Evolutionary conservation across 371 early-diverging fungal genomes (phyloP), one percentile per base, ranked within the genome.

Genomic region (Mucor velutinosus): DNA sequence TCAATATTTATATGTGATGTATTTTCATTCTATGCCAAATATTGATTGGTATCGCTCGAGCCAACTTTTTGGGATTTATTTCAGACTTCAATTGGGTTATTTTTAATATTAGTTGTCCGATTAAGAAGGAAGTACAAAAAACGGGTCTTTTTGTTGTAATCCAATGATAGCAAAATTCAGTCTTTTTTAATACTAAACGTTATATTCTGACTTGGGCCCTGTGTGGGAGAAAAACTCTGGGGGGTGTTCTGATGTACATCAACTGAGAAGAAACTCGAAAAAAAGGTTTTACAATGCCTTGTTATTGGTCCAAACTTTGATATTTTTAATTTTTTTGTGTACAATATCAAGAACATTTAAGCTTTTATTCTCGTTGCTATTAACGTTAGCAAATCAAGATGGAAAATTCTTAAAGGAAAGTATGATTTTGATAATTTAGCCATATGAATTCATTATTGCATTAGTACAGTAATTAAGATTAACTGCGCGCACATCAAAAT

Each of bases 71-170:
- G 60, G 63, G 63, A 51, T 37, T 21, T 51, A 29, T 53, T 53
- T 53, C 32, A 32, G 56, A 15, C 56, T 30, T 62, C 35, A 62
- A 63, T 63, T 63, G 63, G 55, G 63, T 35, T 51, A 32, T 62
- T 62, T 62, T 62, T 62, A 62, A 62, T 62, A 29, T 64, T 64
- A 58, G 57, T 57, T 64, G 58, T 57, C 64, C 64, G 64, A 56
- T 35, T 53, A 49, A 35, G 41, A 39, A 51, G 32, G 58, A 62
- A 17, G 47, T 59, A 69, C 69, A 63, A 69, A 69, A 69, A 59
- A 69, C 69, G 69, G 69, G 69, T 69, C 69, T 62, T 58, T 68
- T 63, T 58, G 56, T 39, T 58, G 59, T 35, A 56, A 11, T 56
- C 60, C 60, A 41, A 41, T 60, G 45, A 41, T 39, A 45, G 47